Evolutionary conservation across 495 filamentous ascomycete genomes (phyloP), one percentile per base, ranked within the genome.

Genomic region (Talaromyces thailandensis): DNA sequence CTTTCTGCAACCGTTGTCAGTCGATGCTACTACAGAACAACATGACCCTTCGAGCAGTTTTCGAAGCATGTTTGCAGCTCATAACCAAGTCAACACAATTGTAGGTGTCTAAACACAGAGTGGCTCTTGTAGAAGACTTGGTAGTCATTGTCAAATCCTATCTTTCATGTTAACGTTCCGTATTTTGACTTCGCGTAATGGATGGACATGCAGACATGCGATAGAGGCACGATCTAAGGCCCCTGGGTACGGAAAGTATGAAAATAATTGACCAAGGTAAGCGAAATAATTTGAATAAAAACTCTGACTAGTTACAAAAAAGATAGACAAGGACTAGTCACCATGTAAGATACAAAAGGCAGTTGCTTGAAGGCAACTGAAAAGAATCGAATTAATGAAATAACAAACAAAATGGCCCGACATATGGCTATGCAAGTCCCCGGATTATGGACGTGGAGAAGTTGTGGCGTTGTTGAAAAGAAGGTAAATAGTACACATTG

Each of bases 221-320:
- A n/a, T n/a, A n/a, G n/a, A n/a, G n/a, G n/a, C n/a, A n/a, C n/a
- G n/a, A n/a, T n/a, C n/a, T n/a, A n/a, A n/a, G n/a, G n/a, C n/a
- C n/a, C n/a, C n/a, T n/a, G n/a, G n/a, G n/a, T n/a, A n/a, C n/a
- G n/a, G n/a, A 14, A 16, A n/a, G 14, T 43, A 43, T n/a, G 16
- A 16, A 43, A 14, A n/a, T 3, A 43, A 14, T 2, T 43, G 9
- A 18, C 43, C 43, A 48, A 48, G 35, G 43, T 18, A 48, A 48
- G 21, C n/a, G 43, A 48, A 21, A 48, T 48, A 40, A 37, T 59
- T 59, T 59, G 57, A 43, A 59, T 9, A 45, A 59, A 59, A 24
- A 26, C 23, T 45, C 23, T 59, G 57, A 45, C 35, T 26, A 45
- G 57, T 45, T 40, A 59, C 18, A 59, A 40, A 48, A 48, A 48